A percentile compares a stretch with the other conserved stretches of the same genome.
These are phyloP conservation scores for Penicillium carneum DNA, from an alignment of 2,329 filamentous ascomycete genomes.

Conservation along the genomic window DNA sequence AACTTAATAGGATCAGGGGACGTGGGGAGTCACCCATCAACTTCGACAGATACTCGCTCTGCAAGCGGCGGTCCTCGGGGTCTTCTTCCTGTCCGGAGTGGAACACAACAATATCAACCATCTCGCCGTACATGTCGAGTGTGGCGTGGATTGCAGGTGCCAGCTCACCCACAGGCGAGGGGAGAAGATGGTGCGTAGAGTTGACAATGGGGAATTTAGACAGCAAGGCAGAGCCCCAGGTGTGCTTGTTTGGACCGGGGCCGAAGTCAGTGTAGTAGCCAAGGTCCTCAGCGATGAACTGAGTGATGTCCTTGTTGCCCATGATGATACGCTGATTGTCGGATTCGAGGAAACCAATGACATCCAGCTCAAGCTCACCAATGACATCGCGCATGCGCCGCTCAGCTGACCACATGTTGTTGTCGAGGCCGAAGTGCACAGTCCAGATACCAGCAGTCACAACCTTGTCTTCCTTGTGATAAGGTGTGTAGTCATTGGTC, in stretches of 20 bases:
- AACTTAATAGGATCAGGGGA: constrained; percentile 84
- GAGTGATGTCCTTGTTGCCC: constrained; percentile 96
- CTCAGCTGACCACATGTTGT: constrained; percentile 98
- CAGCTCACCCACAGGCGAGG: constrained; percentile 90
- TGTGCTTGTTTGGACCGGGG: constrained; percentile 97
- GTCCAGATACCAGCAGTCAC: constrained; percentile 98
- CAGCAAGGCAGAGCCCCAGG: constrained; percentile 89
- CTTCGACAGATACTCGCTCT: constrained; percentile 82
- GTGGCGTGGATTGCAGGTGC: constrained; percentile 97
- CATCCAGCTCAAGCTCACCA: constrained; percentile 93
- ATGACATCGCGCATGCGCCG: constrained; percentile 89
- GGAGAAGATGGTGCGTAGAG: constrained; percentile 92
- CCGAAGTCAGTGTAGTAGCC: constrained; percentile 99
- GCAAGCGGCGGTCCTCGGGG: constrained; percentile 84
- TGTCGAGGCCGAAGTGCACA: constrained; percentile 95
- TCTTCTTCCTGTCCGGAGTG: constrained; percentile 99
- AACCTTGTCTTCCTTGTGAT: constrained; percentile 85
- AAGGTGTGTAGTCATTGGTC: constrained; percentile 86
- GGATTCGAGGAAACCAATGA: constrained; percentile 90
- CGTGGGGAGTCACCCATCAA: constrained; percentile 84
- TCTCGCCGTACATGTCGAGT: constrained; percentile 85
- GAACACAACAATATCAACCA: constrained; percentile 95
- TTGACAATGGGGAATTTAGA: constrained; percentile 98
- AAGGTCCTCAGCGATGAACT: constrained; percentile 91
- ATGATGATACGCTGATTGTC: constrained; percentile 98